Evolutionary conservation across 2,329 filamentous ascomycete species (phyloP), one percentile per base, ranked within the genome.

Genomic region (Phialophora macrospora): DNA sequence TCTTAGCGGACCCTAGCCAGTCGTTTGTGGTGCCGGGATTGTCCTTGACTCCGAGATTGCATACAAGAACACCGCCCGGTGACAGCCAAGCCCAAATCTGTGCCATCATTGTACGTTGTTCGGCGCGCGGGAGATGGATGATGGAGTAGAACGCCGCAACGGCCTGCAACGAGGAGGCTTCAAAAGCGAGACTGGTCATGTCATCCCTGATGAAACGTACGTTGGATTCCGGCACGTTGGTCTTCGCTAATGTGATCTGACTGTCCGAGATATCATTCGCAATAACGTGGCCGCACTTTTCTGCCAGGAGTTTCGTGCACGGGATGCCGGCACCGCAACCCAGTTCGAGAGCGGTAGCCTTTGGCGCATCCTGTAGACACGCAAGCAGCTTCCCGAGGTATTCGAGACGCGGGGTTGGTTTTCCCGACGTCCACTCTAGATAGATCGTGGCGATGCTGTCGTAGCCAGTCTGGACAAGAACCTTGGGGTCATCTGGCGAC

Each of bases 131-230:
- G 4, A 87, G 77, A 69, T 87, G 85, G 59, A 86, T 81, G 59
- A 87, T 73, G 38, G 81, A 84, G 73, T 85, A 87, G 70, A 87
- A 80, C 0, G 75, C 84, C 0, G 83, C 70, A 1, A 85, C 78
- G 4, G 80, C 83, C 64, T 85, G 80, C 62, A 87, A 78, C 0
- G 76, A 75, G 0, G 52, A 72, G 0, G 68, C 64, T 0, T 62
- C 65, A 64, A 82, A 80, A 1, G 72, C 60, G 0, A 83, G 72
- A 0, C 63, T 67, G 64, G 78, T 74, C 81, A 83, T 83, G 61
- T 83, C 80, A 1, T 77, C 79, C 17, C 75, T 68, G 2, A 77
- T 65, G 1, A 79, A 70, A 6, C 65, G 63, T n/a, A 76, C 71
- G n/a, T 64, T 62, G 0, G 69, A 66, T 1, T 61, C 28, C 3